A percentile compares a stretch with the other conserved stretches of the same genome.
phyloP scores from a whole-genome alignment of 805 yeast species.

The Saturnispora silvae region DNA sequence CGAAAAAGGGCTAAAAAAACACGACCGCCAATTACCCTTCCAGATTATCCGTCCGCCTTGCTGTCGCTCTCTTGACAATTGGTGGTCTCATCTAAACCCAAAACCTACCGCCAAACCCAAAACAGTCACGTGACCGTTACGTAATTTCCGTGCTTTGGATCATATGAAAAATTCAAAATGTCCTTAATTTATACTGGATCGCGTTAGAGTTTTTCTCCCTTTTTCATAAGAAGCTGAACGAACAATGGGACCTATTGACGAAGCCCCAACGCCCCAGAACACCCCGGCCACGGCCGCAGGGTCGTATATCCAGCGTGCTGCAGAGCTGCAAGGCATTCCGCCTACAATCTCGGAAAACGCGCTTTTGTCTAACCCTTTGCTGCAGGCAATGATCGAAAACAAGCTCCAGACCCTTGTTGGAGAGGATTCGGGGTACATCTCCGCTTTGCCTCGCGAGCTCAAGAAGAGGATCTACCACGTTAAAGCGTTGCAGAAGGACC shows the following conservation, averaged over 20 bases:
- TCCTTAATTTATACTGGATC: too few species aligned
- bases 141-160: too few species aligned
- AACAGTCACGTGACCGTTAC: too few species aligned
- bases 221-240: too few species aligned
- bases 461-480: conserved; percentile 72
- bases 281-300: conserved; percentile 87
- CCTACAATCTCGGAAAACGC: conserved; percentile 57
- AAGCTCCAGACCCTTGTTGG: conserved; percentile 80
- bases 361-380: conserved; percentile 59
- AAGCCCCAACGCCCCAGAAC: conserved; percentile 98
- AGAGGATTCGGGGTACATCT: conserved; percentile 76
- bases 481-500: conserved; percentile 69
- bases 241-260: conserved; percentile 7
- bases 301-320: conserved; percentile 50
- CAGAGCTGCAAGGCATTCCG: conserved; percentile 49
- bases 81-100: too few species aligned
- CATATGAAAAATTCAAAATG: too few species aligned
- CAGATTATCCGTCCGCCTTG: too few species aligned
- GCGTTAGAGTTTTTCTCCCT: too few species aligned
- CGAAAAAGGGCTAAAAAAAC: too few species aligned
- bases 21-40: too few species aligned
- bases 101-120: too few species aligned
- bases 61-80: too few species aligned
- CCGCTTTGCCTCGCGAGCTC: conserved; percentile 58
- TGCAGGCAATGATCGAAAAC: conserved; percentile 82